These are phyloP conservation scores for Fraxinus dipetala DNA, from an alignment of 305 asterid species.

Conservation along the genomic window DNA sequence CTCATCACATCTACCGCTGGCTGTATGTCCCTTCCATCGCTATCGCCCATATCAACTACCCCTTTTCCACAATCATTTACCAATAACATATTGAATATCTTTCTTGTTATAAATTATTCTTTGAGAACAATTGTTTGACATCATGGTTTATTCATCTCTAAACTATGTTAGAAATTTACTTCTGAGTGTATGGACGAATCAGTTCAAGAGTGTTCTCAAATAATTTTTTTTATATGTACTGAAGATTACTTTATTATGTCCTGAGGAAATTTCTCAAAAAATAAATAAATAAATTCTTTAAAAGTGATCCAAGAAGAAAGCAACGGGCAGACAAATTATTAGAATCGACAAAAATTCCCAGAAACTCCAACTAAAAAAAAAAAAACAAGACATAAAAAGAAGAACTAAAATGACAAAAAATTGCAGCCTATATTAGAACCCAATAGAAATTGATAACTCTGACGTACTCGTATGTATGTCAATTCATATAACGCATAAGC, in stretches of 20 bases:
- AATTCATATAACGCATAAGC: conserved; percentile 78
- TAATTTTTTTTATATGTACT: background rate
- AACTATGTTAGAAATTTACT: too few relatives aligned
- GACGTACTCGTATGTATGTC: conserved; percentile 72
- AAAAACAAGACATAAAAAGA: background rate
- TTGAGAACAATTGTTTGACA: background rate
- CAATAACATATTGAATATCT: background rate
- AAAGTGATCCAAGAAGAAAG: background rate
- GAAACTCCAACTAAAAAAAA: background rate
- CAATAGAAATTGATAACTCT: background rate
- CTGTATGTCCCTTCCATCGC: background rate
- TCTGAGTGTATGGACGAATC: background rate
- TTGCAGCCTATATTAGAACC: background rate
- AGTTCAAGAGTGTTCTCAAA: background rate
- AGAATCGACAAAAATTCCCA: background rate
- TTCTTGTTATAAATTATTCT: background rate
- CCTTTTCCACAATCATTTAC: background rate
- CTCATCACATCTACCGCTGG: background rate
- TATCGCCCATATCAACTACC: background rate
- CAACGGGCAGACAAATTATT: background rate
- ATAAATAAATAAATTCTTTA: too few relatives aligned
- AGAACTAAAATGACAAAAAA: background rate
- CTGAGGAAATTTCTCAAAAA: background rate
- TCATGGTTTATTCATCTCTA: background rate
- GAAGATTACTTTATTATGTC: background rate